phyloP scores from a whole-genome alignment of 139 green algal species.

The Penium margaritaceum region DNA sequence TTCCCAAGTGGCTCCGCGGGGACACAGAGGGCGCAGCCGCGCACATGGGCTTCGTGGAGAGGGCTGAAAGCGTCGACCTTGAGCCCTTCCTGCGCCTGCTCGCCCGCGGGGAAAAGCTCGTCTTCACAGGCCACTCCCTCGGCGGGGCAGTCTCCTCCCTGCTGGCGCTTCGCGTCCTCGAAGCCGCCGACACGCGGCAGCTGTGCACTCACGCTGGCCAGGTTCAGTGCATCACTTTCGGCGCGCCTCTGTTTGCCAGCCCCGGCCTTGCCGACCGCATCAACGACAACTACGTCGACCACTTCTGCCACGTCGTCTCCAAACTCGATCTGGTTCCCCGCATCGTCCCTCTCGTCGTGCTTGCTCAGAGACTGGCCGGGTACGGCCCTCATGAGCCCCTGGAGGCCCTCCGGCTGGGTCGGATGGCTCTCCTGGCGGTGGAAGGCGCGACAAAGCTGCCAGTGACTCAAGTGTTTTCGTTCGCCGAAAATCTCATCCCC shows the following conservation, averaged over 20 bases:
- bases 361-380: neutral
- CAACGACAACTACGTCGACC: conserved; percentile 23
- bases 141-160: conserved; percentile 28
- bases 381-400: conserved; percentile 7
- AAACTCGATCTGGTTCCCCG: conserved; percentile 26
- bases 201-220: neutral
- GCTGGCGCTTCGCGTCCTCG: conserved; percentile 22
- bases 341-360: conserved; percentile 23
- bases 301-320: conserved; percentile 27
- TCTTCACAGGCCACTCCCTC: conserved; percentile 37
- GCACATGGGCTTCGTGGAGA: conserved; percentile 32
- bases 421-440: conserved; percentile 8
- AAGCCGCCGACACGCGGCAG: conserved; percentile 7
- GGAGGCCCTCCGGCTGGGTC: conserved; percentile 17
- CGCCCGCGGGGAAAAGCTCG: conserved; percentile 3
- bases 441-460: conserved; percentile 18
- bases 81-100: conserved; percentile 19
- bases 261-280: conserved; percentile 24
- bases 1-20: conserved; percentile 14
- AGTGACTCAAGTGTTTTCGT: neutral
- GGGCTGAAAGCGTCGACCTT: conserved; percentile 10
- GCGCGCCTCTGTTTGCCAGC: conserved; percentile 31
- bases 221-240: conserved; percentile 36
- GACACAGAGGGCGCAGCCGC: neutral
- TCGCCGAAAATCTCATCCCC: conserved; percentile 7